Conservation (phyloP, 805 yeast species). For the Zygoascus biomembranicola region DNA sequence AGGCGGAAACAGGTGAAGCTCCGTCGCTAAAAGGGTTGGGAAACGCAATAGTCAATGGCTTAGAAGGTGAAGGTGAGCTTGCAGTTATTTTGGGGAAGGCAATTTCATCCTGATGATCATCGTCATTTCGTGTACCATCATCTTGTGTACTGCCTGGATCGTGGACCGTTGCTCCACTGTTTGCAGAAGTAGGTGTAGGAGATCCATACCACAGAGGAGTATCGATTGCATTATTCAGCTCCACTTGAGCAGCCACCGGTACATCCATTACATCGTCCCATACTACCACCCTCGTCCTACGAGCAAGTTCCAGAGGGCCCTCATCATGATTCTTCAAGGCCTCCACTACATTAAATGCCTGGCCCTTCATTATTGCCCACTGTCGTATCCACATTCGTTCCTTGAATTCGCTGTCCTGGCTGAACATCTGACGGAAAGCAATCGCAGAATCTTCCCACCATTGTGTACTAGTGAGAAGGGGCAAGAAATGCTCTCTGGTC, state of each 20-base stretch:
- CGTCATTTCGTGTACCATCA: neutral
- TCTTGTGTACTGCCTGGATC: neutral
- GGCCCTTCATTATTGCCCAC: conserved; percentile 66
- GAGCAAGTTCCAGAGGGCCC: conserved; percentile 60
- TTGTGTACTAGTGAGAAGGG: conserved; percentile 45
- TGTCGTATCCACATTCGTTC: conserved; percentile 61
- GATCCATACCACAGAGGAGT: conserved; percentile 25
- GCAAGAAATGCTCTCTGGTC: conserved; percentile 49
- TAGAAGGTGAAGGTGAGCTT: neutral
- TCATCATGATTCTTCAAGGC: conserved; percentile 46
- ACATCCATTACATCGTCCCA: conserved; percentile 56
- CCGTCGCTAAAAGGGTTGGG: neutral
- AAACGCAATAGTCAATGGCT: neutral
- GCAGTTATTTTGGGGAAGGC: neutral
- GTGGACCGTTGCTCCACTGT: neutral
- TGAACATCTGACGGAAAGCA: conserved; percentile 41
- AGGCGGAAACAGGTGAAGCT: neutral
- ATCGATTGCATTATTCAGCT: conserved; percentile 37
- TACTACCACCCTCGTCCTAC: conserved; percentile 48
- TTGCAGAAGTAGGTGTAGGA: neutral
- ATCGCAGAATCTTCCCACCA: conserved; percentile 65
- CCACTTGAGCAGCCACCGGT: conserved; percentile 38
- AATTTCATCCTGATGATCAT: neutral
- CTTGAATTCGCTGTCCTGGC: conserved; percentile 52
- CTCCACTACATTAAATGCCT: conserved; percentile 68